phyloP scores from a whole-genome alignment of 164 flowering plant species.

The Annona squamosa region DNA sequence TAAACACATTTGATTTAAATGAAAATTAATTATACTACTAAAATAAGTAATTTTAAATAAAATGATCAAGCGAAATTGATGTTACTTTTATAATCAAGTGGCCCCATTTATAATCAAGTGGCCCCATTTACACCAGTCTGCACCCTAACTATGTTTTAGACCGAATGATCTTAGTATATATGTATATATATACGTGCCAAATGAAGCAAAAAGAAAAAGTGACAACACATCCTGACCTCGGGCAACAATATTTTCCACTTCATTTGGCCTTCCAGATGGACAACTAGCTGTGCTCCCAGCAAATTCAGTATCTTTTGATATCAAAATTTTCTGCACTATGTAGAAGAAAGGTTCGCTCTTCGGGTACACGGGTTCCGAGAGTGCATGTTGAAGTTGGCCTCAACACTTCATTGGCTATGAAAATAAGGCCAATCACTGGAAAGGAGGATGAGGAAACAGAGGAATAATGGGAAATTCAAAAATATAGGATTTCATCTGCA shows the following conservation, averaged over 20 bases:
- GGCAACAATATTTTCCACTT: background rate
- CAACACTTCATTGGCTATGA: slow-evolving; percentile 23
- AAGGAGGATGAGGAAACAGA: no score
- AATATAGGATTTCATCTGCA: no score
- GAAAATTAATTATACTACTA: no score
- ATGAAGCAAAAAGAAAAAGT: slow-evolving; percentile 46
- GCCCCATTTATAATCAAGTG: no score
- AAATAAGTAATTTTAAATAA: no score
- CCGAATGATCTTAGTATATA: slow-evolving; percentile 10
- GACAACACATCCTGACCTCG: slow-evolving; percentile 10
- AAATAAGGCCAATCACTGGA: slow-evolving; percentile 9
- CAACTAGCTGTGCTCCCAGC: slow-evolving; percentile 74
- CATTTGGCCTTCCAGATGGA: slow-evolving; percentile 30
- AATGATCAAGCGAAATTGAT: no score
- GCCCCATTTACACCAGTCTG: no score
- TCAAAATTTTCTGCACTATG: slow-evolving; percentile 18
- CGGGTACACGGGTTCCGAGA: slow-evolving; percentile 42
- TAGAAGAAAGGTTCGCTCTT: slow-evolving; percentile 27
- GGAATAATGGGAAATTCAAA: no score
- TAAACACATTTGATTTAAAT: no score
- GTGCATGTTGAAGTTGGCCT: slow-evolving; percentile 20
- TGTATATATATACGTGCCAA: slow-evolving; percentile 45
- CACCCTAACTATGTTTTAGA: no score
- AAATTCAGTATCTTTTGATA: slow-evolving; percentile 40
- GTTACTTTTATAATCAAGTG: no score